These are phyloP conservation scores for Scheffersomyces parashehatae DNA, from an alignment of 1,139 yeast species.

Conservation along the genomic window DNA sequence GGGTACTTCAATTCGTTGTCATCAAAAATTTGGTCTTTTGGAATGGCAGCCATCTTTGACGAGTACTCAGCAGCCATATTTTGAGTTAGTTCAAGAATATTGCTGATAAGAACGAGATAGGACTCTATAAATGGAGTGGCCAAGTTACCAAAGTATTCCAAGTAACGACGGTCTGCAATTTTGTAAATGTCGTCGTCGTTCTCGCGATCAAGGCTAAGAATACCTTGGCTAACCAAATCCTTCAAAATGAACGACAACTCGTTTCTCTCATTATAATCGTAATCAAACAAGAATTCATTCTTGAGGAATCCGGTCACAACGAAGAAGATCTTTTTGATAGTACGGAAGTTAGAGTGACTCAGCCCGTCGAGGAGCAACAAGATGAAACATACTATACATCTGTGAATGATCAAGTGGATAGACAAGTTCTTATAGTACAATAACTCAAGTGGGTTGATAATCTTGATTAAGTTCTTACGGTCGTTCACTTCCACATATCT, in stretches of 20 bases:
- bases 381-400: constrained; percentile 37
- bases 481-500: constrained; percentile 34
- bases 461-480: constrained; percentile 24
- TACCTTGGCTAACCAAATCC: constrained; percentile 21
- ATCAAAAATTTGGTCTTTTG: constrained; percentile 18
- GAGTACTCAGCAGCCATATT: not conserved
- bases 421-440: constrained; percentile 46
- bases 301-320: constrained; percentile 43
- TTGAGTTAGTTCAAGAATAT: constrained; percentile 12
- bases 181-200: constrained; percentile 20
- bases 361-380: constrained; percentile 17
- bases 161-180: constrained; percentile 24
- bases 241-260: constrained; percentile 32
- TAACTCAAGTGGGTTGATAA: constrained; percentile 42
- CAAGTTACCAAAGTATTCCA: constrained; percentile 27
- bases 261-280: constrained; percentile 35
- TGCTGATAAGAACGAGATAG: constrained; percentile 34
- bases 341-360: constrained; percentile 17
- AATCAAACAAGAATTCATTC: constrained; percentile 48
- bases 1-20: constrained; percentile 33
- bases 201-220: constrained; percentile 14
- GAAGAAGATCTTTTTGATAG: constrained; percentile 30
- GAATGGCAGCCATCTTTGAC: constrained; percentile 10
- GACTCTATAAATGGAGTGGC: constrained; percentile 44
- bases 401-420: constrained; percentile 42